Evolutionary conservation across 495 filamentous ascomycete species (phyloP).

Genomic region (Margaritispora aquatica): DNA sequence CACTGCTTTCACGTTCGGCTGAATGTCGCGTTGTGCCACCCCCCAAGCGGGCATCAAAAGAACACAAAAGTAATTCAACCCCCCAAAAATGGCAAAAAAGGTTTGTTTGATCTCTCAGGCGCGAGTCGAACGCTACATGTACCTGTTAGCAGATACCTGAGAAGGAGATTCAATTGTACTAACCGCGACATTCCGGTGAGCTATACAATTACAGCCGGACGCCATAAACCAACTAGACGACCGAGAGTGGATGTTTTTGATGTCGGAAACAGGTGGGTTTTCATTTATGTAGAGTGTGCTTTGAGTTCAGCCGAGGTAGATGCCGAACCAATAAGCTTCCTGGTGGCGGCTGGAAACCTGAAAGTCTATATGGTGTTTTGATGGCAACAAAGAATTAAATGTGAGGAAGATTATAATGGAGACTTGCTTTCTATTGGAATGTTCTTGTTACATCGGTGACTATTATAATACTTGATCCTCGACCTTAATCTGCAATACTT

Average conservation of each 20-base stretch:
- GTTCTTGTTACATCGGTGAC: not conserved
- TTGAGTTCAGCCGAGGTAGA: not conserved
- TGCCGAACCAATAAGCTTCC: not conserved
- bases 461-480: not conserved
- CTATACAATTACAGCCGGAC: constrained; percentile 14
- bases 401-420: not conserved
- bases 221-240: constrained; percentile 21
- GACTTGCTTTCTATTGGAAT: not conserved
- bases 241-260: constrained; percentile 4
- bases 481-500: not conserved
- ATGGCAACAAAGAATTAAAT: not conserved
- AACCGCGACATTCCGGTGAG: constrained; percentile 9
- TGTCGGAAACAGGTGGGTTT: not conserved
- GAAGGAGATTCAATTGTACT: not conserved
- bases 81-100: not conserved
- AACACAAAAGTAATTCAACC: not conserved
- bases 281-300: not conserved
- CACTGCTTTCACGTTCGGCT: too few relatives aligned
- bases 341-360: not conserved
- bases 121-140: constrained; percentile 11
- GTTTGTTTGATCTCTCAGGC: constrained; percentile 8
- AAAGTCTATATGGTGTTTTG: not conserved
- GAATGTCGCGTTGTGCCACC: too few relatives aligned
- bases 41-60: not conserved
- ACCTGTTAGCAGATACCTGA: not conserved